Base-by-base conservation (phyloP, 2,329 filamentous ascomycete species). In the Tolypocladium endophyticum region DNA sequence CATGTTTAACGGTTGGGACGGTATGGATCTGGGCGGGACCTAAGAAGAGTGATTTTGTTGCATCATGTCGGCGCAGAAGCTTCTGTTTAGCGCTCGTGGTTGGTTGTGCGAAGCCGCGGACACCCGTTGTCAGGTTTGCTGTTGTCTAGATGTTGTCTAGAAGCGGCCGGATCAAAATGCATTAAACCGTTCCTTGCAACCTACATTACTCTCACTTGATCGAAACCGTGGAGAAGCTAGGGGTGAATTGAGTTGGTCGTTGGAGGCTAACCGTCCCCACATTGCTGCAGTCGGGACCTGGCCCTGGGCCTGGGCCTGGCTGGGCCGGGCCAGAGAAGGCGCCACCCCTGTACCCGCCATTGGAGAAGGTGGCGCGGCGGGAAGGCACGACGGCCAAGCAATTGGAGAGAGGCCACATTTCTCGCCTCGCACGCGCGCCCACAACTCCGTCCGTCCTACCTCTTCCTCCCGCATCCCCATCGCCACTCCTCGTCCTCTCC, bases 1-100 rank as follows among this genome's bases (percentile, higher is more conserved):
- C 55, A 74, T 78, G 60, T 81, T 81, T 66, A 70, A 72, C 38
- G 71, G 68, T 57, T 72, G 72, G 69, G 72, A 74, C 52, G 66
- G 64, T 23, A 76, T 76, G 73, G 71, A 74, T 23, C 58, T 72
- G 60, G 60, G 58, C 35, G 62, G 62, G n/a, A 58, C 16, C 38
- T 62, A n/a, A 12, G 14, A 18, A 3, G 38, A 39, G 20, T n/a
- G 20, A 14, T 43, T 16, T 18, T 20, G 8, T 20, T 52, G 8
- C 16, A 20, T 52, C 23, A 30, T 4, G 23, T 8, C 8, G 16
- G 45, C 7, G 47, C 25, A 28, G 9, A 5, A 36, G 35, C 35
- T 9, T 12, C 6, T 9, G 11, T 2, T 36, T 36, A 12, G 35
- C 2, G 35, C 8, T 36, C 8, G 35, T 2, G 35, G 5, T 36